Base-by-base conservation (phyloP, 768 basidiomycete genomes). In the Leccinum rimulosum region DNA sequence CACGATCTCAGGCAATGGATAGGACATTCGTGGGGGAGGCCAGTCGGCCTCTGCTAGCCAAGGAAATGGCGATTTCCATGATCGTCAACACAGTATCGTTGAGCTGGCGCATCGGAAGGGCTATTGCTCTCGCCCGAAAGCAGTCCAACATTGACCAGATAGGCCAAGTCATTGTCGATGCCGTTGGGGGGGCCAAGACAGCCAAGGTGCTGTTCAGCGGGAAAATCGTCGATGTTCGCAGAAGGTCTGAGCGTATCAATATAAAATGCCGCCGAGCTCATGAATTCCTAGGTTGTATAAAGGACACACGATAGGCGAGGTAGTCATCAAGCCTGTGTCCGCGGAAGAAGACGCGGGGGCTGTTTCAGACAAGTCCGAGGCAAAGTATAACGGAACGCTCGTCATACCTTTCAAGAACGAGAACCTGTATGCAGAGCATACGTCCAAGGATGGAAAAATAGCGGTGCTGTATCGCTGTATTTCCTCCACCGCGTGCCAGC, bases 341-440 rank as follows among this genome's bases (percentile, higher is more conserved):
- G 59, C 62, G 55, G 73, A 70, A 55, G 68, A 66, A 30, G 69
- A 69, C n/a, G 52, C 62, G 45, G 71, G 65, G 22, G 71, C 75
- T 45, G 69, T 68, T 51, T 14, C 55, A 7, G 54, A 64, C 55
- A 49, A 35, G 30, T 52, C 61, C 38, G 56, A 59, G 40, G 60
- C 49, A 14, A 73, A 70, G 54, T 69, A 69, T 49, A 50, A 66
- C 14, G 69, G 71, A 45, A 73, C 69, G 3, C 67, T 86, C 53
- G 63, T 75, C 11, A 80, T 86, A 58, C 83, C 84, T 12, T 86
- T 86, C 75, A 82, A 85, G 71, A 85, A 85, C 65, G 85, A 85
- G 64, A 84, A 85, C 68, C 66, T 85, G 15, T 80, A 77, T 43
- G 84, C 82, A 8, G 79, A 80, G 60, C 62, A 77, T 55, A 71